Evolutionary conservation across 805 yeast species (phyloP), one percentile per base, ranked within the genome.

Genomic region (Dipodascus geniculatus): DNA sequence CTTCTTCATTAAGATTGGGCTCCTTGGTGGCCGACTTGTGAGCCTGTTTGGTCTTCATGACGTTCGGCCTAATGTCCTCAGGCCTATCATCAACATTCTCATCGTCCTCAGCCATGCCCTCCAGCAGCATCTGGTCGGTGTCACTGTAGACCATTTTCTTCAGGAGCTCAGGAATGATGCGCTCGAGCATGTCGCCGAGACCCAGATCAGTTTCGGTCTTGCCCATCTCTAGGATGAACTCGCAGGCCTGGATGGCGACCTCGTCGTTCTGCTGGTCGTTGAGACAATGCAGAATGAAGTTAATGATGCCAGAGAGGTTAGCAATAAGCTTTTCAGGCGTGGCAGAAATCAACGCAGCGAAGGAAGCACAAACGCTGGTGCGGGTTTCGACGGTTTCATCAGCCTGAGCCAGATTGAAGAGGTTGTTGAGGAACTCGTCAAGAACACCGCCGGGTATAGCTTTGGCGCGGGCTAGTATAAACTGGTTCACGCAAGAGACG

Each of bases 241-340:
- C 98, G 66, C 96, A 88, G 2, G 96, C 97, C 65, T 90, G 96
- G 54, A 90, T 72, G 0, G 96, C 84, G 31, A 88, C 95, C 53
- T 77, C 82, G 19, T 68, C 67, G 52, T 74, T 72, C 11, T 63
- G 57, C 14, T 38, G 44, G 28, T 56, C 59, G 56, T 77, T 79
- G 53, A 77, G 76, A 55, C 89, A 78, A 69, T 90, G 96, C 51
- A 88, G 69, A 63, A 90, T 82, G 71, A 85, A 93, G 58, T 82
- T 79, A 44, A 91, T 78, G n/a, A 93, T 88, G n/a, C 97, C 97
- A 53, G 77, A 80, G 53, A 91, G 67, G 66, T 91, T 95, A 4
- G 90, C 88, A 51, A 77, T 68, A 31, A 93, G 71, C 65, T 83
- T 85, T 60, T 87, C 95, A 0, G 96, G 91, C 58, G 90, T 75